Evolutionary conservation across 2,329 filamentous ascomycete genomes (phyloP).

Genomic region (Epichloe hybrida): DNA sequence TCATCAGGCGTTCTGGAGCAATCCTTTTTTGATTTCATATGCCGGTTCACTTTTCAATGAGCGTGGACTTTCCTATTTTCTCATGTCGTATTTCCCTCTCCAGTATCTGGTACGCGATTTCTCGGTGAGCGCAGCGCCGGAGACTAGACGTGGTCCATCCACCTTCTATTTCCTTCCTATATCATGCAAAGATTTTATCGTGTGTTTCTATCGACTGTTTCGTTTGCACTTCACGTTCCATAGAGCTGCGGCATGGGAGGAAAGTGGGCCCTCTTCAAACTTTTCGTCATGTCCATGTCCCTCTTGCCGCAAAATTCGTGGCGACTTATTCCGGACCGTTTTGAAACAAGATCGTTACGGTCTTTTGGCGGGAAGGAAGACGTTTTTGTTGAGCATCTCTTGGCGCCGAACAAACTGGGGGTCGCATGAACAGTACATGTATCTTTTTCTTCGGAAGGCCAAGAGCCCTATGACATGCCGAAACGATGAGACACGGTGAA

Average conservation of each 20-base stretch:
- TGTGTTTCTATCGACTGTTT: not conserved
- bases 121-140: not conserved
- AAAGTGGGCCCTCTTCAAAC: not conserved
- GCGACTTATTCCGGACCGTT: not conserved
- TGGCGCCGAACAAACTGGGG: not conserved
- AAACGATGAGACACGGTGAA: not conserved
- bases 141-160: not conserved
- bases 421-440: not conserved
- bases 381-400: not conserved
- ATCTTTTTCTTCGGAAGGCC: not conserved
- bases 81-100: not conserved
- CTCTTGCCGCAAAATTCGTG: too few species aligned
- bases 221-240: not conserved
- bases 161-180: not conserved
- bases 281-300: not conserved
- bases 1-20: not conserved
- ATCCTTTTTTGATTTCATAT: not conserved
- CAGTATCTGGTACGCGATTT: not conserved
- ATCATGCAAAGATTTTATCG: not conserved
- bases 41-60: too few species aligned
- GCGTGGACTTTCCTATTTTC: not conserved
- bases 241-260: not conserved
- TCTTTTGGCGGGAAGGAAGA: not conserved
- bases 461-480: not conserved
- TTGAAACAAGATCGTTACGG: too few species aligned